These are phyloP conservation scores for Dispira simplex DNA, from an alignment of 192 early-diverging fungal genomes.

Conservation along the genomic window DNA sequence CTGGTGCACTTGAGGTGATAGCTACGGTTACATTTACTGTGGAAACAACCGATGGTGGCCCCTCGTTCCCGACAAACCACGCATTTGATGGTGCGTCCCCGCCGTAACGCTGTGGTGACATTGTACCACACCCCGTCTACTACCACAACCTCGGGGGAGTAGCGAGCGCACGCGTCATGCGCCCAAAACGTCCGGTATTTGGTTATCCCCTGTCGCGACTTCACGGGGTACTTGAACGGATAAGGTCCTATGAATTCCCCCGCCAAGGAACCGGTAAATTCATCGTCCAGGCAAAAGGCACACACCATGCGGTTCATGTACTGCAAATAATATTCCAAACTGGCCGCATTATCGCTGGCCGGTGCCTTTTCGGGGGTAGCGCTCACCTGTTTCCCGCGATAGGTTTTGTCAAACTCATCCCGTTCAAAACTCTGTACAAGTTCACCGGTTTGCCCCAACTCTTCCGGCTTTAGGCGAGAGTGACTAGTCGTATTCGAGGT, in stretches of 20 bases:
- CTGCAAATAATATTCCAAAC: neutral
- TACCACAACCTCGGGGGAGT: constrained; percentile 68
- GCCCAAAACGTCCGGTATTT: constrained; percentile 59
- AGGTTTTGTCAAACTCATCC: constrained; percentile 31
- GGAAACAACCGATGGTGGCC: constrained; percentile 79
- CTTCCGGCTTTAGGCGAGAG: neutral
- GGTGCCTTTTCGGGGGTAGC: neutral
- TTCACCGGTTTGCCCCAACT: constrained; percentile 17
- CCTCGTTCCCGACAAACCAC: constrained; percentile 59
- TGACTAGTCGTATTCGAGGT: too few species aligned
- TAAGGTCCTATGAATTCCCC: constrained; percentile 40
- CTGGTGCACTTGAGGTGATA: constrained; percentile 72
- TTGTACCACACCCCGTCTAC: constrained; percentile 68
- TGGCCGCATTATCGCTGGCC: neutral
- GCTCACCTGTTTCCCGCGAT: neutral
- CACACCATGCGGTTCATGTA: constrained; percentile 40
- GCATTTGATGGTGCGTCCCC: constrained; percentile 63
- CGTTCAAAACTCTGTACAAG: constrained; percentile 40
- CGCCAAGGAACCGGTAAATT: constrained; percentile 21
- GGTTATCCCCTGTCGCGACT: constrained; percentile 30
- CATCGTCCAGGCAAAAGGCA: constrained; percentile 53
- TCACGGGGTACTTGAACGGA: constrained; percentile 40
- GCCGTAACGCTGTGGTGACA: constrained; percentile 54
- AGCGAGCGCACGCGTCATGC: constrained; percentile 68
- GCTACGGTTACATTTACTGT: constrained; percentile 61